These are phyloP conservation scores for Daldinia grandis DNA, from an alignment of 495 filamentous ascomycete genomes.

Conservation along the genomic window DNA sequence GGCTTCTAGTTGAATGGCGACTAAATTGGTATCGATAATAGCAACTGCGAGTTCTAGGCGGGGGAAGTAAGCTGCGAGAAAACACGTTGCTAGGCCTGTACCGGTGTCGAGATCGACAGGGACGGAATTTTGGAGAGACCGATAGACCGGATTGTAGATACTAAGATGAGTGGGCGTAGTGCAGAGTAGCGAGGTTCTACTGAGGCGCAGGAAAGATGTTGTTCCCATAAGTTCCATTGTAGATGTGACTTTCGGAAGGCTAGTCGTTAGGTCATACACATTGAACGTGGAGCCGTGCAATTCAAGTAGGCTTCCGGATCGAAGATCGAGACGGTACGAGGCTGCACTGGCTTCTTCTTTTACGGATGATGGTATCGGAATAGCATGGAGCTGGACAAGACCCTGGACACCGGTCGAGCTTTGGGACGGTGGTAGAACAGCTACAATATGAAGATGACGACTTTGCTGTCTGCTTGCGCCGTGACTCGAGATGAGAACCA, in stretches of 20 bases:
- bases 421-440: conserved; percentile 45
- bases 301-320: conserved; percentile 63
- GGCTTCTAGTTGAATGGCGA: conserved; percentile 71
- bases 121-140: conserved; percentile 66
- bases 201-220: conserved; percentile 61
- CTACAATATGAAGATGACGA: conserved; percentile 58
- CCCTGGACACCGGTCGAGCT: conserved; percentile 31
- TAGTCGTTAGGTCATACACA: conserved; percentile 61
- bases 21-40: conserved; percentile 62
- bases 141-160: conserved; percentile 72
- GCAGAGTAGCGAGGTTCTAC: conserved; percentile 59
- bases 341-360: conserved; percentile 5
- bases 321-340: conserved; percentile 62
- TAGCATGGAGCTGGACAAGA: conserved; percentile 42
- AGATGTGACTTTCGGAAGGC: conserved; percentile 55
- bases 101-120: conserved; percentile 49
- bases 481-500: conserved; percentile 53
- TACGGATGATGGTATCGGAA: conserved; percentile 29
- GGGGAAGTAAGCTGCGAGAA: conserved; percentile 68
- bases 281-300: conserved; percentile 54
- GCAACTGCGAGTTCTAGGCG: conserved; percentile 70
- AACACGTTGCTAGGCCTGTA: conserved; percentile 39
- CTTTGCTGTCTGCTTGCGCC: conserved; percentile 18
- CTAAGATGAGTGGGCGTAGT: conserved; percentile 52
- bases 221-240: conserved; percentile 49